Conservation (phyloP, 2,329 filamentous ascomycete genomes). For the Colletotrichum sidae region DNA sequence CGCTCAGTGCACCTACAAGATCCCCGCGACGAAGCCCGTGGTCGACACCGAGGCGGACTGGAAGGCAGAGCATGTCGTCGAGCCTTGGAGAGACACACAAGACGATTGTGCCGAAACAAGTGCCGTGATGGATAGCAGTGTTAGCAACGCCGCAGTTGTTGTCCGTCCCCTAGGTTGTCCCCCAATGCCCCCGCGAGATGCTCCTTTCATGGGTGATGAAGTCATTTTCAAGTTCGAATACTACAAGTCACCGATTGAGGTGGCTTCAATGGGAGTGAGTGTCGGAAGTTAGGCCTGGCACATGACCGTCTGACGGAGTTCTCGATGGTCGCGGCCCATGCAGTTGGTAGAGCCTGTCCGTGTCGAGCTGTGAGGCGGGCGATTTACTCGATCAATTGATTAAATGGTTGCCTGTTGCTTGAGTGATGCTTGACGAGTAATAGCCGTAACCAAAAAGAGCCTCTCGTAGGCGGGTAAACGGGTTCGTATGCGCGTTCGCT, state of each 20-base stretch:
- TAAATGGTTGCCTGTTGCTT: slow-evolving; percentile 35
- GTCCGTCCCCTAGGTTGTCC: slow-evolving; percentile 18
- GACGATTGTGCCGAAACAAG: slow-evolving; percentile 57
- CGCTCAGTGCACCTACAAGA: slow-evolving; percentile 68
- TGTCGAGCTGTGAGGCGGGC: not conserved
- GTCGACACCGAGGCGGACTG: slow-evolving; percentile 78
- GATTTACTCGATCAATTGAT: slow-evolving; percentile 4
- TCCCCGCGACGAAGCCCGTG: slow-evolving; percentile 63
- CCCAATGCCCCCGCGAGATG: not conserved
- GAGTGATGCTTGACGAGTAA: slow-evolving; percentile 44
- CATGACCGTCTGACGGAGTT: slow-evolving; percentile 27
- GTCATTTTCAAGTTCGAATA: not conserved
- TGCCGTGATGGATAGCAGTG: slow-evolving; percentile 49
- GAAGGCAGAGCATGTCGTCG: slow-evolving; percentile 79
- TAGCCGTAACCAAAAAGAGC: slow-evolving; percentile 48
- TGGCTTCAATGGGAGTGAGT: slow-evolving; percentile 14
- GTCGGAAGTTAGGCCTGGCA: slow-evolving; percentile 16
- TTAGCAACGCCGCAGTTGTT: slow-evolving; percentile 37
- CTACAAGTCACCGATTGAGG: slow-evolving; percentile 1
- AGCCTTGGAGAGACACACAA: slow-evolving; percentile 73
- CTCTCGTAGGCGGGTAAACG: slow-evolving; percentile 41
- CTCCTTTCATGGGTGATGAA: slow-evolving; percentile 1
- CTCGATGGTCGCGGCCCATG: slow-evolving; percentile 14
- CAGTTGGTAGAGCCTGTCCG: not conserved
- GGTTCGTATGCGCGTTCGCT: slow-evolving; percentile 13